Conservation (phyloP, 176 grass and related monocot species). For the Eragrostis curvula region DNA sequence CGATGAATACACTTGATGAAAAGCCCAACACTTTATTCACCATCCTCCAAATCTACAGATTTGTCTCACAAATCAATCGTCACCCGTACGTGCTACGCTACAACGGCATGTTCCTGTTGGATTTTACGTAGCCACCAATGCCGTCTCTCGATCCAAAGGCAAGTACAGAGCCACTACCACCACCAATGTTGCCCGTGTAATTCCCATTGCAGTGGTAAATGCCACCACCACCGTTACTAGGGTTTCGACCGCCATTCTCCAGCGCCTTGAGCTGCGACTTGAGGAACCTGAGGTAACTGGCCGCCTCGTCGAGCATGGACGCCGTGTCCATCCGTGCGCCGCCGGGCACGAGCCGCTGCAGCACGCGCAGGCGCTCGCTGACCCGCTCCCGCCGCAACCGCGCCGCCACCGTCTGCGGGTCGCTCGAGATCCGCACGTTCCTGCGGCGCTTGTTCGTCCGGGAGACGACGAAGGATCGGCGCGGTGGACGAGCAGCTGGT, state of each 20-base stretch:
- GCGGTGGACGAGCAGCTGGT: constrained; percentile 36
- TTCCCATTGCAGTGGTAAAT: background rate
- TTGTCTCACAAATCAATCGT: background rate
- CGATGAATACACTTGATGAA: background rate
- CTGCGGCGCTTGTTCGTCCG: constrained; percentile 47
- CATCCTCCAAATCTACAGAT: constrained; percentile 28
- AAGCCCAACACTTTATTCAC: constrained; percentile 32
- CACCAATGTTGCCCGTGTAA: background rate
- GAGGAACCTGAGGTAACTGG: constrained; percentile 89
- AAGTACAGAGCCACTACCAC: constrained; percentile 2
- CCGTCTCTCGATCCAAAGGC: constrained; percentile 34
- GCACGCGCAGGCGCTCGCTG: constrained; percentile 64
- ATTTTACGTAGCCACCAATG: constrained; percentile 35
- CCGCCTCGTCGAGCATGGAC: constrained; percentile 86
- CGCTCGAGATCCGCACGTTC: constrained; percentile 71
- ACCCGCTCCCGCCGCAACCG: constrained; percentile 65
- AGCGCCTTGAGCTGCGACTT: constrained; percentile 74
- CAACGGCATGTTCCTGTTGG: constrained; percentile 42
- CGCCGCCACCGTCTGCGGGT: constrained; percentile 83
- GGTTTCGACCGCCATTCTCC: constrained; percentile 10
- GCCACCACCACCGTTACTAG: background rate
- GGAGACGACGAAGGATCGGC: background rate
- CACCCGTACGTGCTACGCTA: background rate
- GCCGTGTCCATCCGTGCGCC: constrained; percentile 88
- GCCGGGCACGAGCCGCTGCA: constrained; percentile 84